These are phyloP conservation scores for Beauveria varroae DNA, from an alignment of 2,329 filamentous ascomycete genomes.

Conservation along the genomic window DNA sequence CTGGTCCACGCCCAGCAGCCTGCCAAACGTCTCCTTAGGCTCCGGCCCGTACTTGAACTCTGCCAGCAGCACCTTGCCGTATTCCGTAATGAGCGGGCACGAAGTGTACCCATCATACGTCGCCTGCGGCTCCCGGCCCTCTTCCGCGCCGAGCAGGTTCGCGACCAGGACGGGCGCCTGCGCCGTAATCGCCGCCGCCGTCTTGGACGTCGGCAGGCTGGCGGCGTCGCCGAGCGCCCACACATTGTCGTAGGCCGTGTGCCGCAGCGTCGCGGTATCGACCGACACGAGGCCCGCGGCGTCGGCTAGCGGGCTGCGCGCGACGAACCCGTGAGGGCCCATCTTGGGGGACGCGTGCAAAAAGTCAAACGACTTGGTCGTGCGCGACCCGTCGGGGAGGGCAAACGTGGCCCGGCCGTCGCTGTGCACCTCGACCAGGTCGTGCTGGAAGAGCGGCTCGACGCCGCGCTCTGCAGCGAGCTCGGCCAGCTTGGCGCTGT, in stretches of 20 bases:
- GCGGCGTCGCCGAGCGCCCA: slow-evolving; percentile 54
- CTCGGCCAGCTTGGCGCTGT: slow-evolving; percentile 44
- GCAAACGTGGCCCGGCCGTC: slow-evolving; percentile 46
- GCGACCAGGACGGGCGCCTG: slow-evolving; percentile 43
- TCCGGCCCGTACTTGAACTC: slow-evolving; percentile 59
- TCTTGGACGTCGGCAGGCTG: slow-evolving; percentile 50
- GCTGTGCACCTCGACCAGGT: slow-evolving; percentile 40
- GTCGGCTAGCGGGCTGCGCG: slow-evolving; percentile 46
- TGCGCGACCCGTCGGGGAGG: slow-evolving; percentile 15
- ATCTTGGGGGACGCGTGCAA: slow-evolving; percentile 53
- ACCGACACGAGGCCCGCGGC: slow-evolving; percentile 53
- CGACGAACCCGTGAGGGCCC: slow-evolving; percentile 46
- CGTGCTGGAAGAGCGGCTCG: slow-evolving; percentile 51
- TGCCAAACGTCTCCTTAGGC: slow-evolving; percentile 55
- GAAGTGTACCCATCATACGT: slow-evolving; percentile 49
- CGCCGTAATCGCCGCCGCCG: slow-evolving; percentile 43
- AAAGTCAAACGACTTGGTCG: slow-evolving; percentile 42
- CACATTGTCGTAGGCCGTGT: slow-evolving; percentile 47
- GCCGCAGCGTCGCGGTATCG: slow-evolving; percentile 42
- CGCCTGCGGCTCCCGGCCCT: slow-evolving; percentile 34
- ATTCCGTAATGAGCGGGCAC: slow-evolving; percentile 46
- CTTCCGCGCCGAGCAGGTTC: slow-evolving; percentile 37
- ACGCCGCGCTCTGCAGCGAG: slow-evolving; percentile 47
- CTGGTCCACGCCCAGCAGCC: slow-evolving; percentile 49
- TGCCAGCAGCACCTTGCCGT: slow-evolving; percentile 55